phyloP scores from a whole-genome alignment of 1,284 basidiomycete genomes.

The Cutaneotrichosporon curvatum region DNA sequence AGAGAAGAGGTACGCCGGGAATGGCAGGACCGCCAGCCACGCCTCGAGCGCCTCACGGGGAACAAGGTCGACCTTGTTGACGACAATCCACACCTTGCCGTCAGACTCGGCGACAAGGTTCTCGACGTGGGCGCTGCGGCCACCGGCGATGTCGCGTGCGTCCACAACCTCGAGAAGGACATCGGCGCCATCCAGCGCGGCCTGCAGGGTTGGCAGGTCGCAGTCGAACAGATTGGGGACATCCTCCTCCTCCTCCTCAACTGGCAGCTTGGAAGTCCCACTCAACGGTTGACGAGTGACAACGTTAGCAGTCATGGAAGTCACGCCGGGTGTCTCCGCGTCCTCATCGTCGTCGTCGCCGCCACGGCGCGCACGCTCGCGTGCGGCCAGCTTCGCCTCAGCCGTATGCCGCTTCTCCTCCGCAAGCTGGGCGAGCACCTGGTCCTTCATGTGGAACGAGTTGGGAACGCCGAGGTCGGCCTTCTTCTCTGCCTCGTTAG shows the following conservation, averaged over 20 bases:
- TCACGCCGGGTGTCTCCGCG: conserved; percentile 38
- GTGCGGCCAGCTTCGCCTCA: conserved; percentile 5
- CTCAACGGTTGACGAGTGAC: conserved; percentile 18
- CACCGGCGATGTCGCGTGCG: conserved; percentile 70
- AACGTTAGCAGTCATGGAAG: conserved; percentile 21
- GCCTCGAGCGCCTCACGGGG: conserved; percentile 70
- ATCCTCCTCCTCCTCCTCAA: conserved; percentile 42
- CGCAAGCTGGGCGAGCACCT: conserved; percentile 83
- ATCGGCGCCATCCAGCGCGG: conserved; percentile 75
- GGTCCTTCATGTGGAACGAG: conserved; percentile 93
- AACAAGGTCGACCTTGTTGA: conserved; percentile 84
- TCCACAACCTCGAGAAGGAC: conserved; percentile 79
- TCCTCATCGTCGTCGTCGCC: conserved; percentile 34
- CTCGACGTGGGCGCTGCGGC: conserved; percentile 61
- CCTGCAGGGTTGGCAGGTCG: conserved; percentile 59
- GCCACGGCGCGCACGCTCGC: background rate
- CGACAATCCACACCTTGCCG: conserved; percentile 55
- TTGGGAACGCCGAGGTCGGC: conserved; percentile 95
- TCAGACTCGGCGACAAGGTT: conserved; percentile 48
- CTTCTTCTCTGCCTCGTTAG: conserved; percentile 56
- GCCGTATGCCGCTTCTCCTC: conserved; percentile 64
- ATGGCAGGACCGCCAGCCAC: conserved; percentile 66
- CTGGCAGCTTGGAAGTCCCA: conserved; percentile 9
- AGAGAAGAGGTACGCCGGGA: conserved; percentile 69
- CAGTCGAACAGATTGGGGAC: conserved; percentile 59